Percentiles rank a stretch among this genome's conserved stretches.
Evolutionary conservation across 1,139 yeast genomes (phyloP).

Genomic region (Kodamaea fungicola): DNA sequence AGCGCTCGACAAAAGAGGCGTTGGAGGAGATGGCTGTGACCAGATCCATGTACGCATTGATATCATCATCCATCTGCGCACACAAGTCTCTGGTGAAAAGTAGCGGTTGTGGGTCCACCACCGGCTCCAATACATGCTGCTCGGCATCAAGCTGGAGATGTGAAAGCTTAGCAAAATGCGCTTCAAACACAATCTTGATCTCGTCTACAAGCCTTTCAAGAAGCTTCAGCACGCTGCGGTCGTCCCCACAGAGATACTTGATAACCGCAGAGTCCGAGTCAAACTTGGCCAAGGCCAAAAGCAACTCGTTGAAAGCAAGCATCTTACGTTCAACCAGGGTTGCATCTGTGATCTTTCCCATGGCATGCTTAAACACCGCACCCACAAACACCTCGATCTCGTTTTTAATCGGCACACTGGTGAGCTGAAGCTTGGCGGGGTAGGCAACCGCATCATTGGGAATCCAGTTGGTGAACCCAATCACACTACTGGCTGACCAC

Average conservation of each 20-base stretch:
- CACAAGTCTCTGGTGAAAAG: conserved; percentile 22
- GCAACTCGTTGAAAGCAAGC: conserved; percentile 18
- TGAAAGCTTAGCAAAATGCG: conserved; percentile 8
- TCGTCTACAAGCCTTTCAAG: conserved; percentile 1
- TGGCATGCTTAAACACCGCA: conserved; percentile 1
- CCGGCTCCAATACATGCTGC: not conserved
- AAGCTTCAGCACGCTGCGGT: not conserved
- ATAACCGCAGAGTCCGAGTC: conserved; percentile 9
- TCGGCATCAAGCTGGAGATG: not conserved
- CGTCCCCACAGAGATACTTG: not conserved
- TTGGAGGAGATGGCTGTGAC: conserved; percentile 5
- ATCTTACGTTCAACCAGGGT: conserved; percentile 1
- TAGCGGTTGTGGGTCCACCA: not conserved
- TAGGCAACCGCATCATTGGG: conserved; percentile 12
- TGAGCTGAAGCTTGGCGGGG: not conserved
- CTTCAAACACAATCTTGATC: conserved; percentile 4
- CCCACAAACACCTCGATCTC: conserved; percentile 1
- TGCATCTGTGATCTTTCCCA: not conserved
- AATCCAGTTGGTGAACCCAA: conserved; percentile 33
- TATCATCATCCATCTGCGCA: conserved; percentile 23
- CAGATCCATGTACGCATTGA: conserved; percentile 20
- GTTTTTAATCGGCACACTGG: not conserved
- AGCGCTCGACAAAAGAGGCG: conserved; percentile 1
- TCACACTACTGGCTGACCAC: conserved; percentile 28
- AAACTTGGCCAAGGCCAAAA: conserved; percentile 20